Percentiles rank a stretch among this genome's conserved stretches.
phyloP scores from a whole-genome alignment of 2,329 filamentous ascomycete genomes.

The Diaporthe capsici region DNA sequence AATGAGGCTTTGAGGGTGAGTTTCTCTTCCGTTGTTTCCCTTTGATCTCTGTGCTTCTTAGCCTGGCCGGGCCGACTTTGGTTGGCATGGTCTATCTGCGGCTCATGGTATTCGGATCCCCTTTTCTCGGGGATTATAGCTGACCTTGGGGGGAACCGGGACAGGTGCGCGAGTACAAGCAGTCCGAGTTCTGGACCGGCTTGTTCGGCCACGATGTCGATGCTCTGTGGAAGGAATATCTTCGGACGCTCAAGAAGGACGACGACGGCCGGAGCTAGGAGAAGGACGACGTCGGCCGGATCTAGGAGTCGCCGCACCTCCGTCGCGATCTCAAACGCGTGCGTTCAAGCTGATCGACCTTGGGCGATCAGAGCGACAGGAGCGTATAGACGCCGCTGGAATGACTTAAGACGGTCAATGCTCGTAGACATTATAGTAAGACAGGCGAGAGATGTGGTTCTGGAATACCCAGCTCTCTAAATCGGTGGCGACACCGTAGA shows the following conservation, averaged over 20 bases:
- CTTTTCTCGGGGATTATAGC: neutral
- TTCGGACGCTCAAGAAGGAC: conserved; percentile 48
- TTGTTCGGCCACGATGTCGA: conserved; percentile 77
- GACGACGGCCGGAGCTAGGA: conserved; percentile 26
- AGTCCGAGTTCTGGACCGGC: conserved; percentile 76
- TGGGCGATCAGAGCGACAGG: too few relatives aligned
- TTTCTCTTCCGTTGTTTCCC: too few relatives aligned
- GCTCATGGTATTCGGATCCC: neutral
- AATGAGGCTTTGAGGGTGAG: conserved; percentile 77
- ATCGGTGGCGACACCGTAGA: neutral
- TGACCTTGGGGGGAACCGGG: neutral
- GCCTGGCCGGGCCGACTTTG: too few relatives aligned
- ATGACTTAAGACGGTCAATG: neutral
- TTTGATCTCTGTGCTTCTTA: neutral
- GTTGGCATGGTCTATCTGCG: neutral
- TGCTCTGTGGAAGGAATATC: conserved; percentile 83
- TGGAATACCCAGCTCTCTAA: neutral
- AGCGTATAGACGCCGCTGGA: neutral
- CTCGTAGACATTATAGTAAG: neutral
- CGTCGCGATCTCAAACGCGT: neutral
- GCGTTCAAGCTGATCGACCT: neutral
- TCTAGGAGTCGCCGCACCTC: neutral
- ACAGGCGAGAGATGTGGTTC: neutral
- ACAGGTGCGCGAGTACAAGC: conserved; percentile 66
- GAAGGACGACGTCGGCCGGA: too few relatives aligned